A percentile compares a stretch with the other conserved stretches of the same genome.
These are phyloP conservation scores for Xylariaceae sp. DNA, from an alignment of 2,329 filamentous ascomycete genomes.

Conservation along the genomic window DNA sequence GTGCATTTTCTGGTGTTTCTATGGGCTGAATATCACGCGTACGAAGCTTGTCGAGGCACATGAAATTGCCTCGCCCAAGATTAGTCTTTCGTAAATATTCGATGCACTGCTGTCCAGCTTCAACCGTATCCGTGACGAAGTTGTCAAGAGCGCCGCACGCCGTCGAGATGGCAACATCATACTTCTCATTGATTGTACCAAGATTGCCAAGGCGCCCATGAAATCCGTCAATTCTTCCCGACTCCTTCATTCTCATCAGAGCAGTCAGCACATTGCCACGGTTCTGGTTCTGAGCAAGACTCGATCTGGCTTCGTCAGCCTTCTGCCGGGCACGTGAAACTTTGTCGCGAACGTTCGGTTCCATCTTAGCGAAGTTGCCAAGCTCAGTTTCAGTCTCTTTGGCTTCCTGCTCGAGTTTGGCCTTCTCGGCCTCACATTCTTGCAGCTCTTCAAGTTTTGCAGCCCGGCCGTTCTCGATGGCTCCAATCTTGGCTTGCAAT, in stretches of 20 bases:
- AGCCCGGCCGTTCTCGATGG: slow-evolving; percentile 66
- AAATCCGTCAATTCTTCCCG: slow-evolving; percentile 94
- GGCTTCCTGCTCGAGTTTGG: slow-evolving; percentile 68
- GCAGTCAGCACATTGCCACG: slow-evolving; percentile 89
- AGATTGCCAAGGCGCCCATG: slow-evolving; percentile 93
- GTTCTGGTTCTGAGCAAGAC: slow-evolving; percentile 82
- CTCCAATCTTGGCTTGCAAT: slow-evolving; percentile 70
- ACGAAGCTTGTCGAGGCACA: slow-evolving; percentile 84
- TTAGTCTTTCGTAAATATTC: slow-evolving; percentile 98
- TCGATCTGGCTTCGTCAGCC: slow-evolving; percentile 91
- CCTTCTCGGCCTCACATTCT: slow-evolving; percentile 69
- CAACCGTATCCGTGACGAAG: slow-evolving; percentile 93
- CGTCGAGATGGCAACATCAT: slow-evolving; percentile 97
- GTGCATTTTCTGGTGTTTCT: slow-evolving; percentile 86
- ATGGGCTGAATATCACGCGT: slow-evolving; percentile 74
- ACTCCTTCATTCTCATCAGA: slow-evolving; percentile 91
- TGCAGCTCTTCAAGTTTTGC: slow-evolving; percentile 73
- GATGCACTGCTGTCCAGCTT: slow-evolving; percentile 95
- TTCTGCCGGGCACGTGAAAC: slow-evolving; percentile 89
- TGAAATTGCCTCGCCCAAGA: slow-evolving; percentile 93
- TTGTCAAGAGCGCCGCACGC: slow-evolving; percentile 90
- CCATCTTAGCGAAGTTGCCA: slow-evolving; percentile 66
- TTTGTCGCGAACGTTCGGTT: slow-evolving; percentile 77
- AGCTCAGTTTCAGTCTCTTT: slow-evolving; percentile 69
- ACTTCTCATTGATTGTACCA: slow-evolving; percentile 87